Conservation (phyloP, 139 green algal genomes). For the Monoraphidium neglectum region DNA sequence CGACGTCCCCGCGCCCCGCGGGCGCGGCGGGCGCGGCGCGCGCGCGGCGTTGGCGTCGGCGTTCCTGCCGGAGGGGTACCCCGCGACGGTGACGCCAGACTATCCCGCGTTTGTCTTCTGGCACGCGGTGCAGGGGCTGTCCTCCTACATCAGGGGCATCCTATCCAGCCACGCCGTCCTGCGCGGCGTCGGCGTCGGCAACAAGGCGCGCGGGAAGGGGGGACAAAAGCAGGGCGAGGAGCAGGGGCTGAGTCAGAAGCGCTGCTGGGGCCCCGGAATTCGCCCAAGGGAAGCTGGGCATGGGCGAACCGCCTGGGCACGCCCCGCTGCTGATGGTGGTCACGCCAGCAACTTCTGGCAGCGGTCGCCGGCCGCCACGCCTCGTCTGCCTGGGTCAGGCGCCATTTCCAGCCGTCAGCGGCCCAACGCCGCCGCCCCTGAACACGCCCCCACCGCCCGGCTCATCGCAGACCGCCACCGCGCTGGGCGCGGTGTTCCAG, state of each 20-base stretch:
- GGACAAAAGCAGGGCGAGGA: too few relatives aligned
- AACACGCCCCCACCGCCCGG: background rate
- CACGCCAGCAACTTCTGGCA: too few relatives aligned
- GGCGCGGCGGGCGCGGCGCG: too few relatives aligned
- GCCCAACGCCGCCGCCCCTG: too few relatives aligned
- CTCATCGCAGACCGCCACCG: constrained; percentile 52
- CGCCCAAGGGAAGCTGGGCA: too few relatives aligned
- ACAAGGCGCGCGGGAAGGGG: constrained; percentile 21
- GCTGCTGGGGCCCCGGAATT: too few relatives aligned
- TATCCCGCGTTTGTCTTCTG: constrained; percentile 21
- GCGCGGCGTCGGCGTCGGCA: constrained; percentile 70
- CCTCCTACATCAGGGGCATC: constrained; percentile 77
- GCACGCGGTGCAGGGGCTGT: constrained; percentile 65
- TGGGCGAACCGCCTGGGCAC: too few relatives aligned
- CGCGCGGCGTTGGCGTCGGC: constrained; percentile 1
- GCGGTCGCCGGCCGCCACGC: too few relatives aligned
- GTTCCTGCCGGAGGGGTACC: constrained; percentile 20
- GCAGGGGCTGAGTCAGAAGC: too few relatives aligned
- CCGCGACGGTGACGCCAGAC: constrained; percentile 18
- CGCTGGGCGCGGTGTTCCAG: constrained; percentile 59
- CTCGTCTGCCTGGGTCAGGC: too few relatives aligned
- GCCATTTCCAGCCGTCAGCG: background rate
- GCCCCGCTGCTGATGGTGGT: too few relatives aligned
- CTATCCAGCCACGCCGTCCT: constrained; percentile 71
- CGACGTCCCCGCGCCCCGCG: too few relatives aligned